Evolutionary conservation across 2,329 filamentous ascomycete genomes (phyloP).

Genomic region (Arthrobotrys conoides): DNA sequence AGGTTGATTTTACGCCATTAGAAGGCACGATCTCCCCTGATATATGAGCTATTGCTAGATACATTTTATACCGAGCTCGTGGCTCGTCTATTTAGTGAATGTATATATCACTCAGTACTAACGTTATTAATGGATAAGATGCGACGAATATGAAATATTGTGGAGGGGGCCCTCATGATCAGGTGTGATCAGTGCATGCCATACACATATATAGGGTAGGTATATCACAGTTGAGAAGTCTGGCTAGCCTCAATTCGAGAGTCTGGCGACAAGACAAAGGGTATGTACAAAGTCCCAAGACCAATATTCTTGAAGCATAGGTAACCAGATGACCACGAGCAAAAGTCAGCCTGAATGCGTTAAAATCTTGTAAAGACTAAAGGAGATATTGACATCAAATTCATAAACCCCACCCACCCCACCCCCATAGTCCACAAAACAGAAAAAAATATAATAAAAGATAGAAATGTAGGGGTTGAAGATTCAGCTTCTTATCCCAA

Average conservation of each 20-base stretch:
- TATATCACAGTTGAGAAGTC: too few relatives aligned
- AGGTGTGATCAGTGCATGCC: not conserved
- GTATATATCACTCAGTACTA: too few relatives aligned
- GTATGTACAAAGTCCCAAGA: slow-evolving; percentile 6
- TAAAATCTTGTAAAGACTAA: not conserved
- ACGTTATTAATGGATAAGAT: not conserved
- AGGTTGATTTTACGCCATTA: not conserved
- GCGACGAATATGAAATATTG: not conserved
- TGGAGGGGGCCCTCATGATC: too few relatives aligned
- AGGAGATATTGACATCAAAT: slow-evolving; percentile 21
- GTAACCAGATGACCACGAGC: too few relatives aligned
- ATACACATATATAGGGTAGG: not conserved
- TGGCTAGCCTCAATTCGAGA: too few relatives aligned
- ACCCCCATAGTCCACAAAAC: not conserved
- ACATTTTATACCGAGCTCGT: too few relatives aligned
- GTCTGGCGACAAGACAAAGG: too few relatives aligned
- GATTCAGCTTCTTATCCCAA: slow-evolving; percentile 14
- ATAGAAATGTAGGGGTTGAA: not conserved
- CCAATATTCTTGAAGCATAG: not conserved
- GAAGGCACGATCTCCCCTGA: not conserved
- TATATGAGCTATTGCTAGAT: too few relatives aligned
- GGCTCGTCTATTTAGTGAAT: not conserved
- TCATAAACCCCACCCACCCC: slow-evolving; percentile 17
- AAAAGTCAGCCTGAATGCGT: not conserved
- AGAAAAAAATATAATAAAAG: not conserved